Conservation (phyloP, 2,329 filamentous ascomycete species). For the Colletotrichum costaricense region DNA sequence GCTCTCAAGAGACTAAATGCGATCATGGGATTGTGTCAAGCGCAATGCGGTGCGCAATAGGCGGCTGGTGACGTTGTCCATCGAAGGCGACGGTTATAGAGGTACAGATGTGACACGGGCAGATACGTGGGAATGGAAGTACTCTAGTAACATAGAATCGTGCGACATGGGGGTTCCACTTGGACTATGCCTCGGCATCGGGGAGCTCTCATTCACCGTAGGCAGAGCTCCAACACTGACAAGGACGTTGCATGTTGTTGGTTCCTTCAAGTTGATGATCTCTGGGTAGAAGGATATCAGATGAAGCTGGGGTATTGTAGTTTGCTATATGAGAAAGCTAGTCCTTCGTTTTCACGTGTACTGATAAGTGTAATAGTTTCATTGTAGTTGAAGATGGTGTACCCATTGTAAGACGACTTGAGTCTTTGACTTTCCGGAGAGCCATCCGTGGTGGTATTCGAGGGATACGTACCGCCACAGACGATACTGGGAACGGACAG, state of each 20-base stretch:
- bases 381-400: background rate
- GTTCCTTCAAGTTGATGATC: background rate
- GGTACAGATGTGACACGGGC: background rate
- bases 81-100: conserved; percentile 1
- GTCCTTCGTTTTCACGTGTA: background rate
- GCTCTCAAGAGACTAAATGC: background rate
- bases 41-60: background rate
- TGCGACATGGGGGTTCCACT: background rate
- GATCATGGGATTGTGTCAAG: conserved; percentile 13
- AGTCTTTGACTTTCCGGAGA: background rate
- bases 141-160: background rate
- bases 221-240: background rate
- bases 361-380: background rate
- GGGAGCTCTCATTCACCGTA: background rate
- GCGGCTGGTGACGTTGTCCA: conserved; percentile 20
- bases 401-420: background rate
- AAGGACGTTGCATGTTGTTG: background rate
- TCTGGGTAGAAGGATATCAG: background rate
- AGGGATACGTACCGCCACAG: background rate
- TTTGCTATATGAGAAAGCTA: background rate
- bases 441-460: background rate
- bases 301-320: background rate
- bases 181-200: conserved; percentile 22
- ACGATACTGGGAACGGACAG: background rate
- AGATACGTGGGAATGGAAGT: background rate